Evolutionary conservation across 208 protist genomes (phyloP).

Genomic region (Naegleria fowleri): DNA sequence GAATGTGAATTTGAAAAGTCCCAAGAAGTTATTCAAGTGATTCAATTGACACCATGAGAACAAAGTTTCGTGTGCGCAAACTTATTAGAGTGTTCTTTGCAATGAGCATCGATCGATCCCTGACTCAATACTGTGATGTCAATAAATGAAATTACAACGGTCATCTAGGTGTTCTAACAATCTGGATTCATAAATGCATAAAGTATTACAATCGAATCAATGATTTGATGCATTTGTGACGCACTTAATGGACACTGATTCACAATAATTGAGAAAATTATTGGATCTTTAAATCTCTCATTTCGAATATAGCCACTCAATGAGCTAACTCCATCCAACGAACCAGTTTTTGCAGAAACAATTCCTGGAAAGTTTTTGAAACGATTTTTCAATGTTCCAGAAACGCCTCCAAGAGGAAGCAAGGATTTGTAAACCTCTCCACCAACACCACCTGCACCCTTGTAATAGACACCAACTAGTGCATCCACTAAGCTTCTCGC

Average conservation of each 20-base stretch:
- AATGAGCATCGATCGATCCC: no score
- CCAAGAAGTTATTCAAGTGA: no score
- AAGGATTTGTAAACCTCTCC: neutral
- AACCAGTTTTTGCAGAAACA: neutral
- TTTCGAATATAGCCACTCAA: neutral
- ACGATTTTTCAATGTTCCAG: neutral
- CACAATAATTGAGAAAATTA: neutral
- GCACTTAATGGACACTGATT: neutral
- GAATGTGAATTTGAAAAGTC: no score
- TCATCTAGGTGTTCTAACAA: no score
- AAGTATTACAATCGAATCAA: neutral
- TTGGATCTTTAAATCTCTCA: neutral
- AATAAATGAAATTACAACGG: no score
- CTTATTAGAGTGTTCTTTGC: no score
- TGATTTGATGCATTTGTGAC: neutral
- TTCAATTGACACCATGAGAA: no score
- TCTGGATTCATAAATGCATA: neutral
- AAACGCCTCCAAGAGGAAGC: neutral
- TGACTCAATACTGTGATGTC: no score
- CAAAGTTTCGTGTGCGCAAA: no score
- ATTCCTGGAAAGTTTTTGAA: neutral
- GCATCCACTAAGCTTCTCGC: neutral
- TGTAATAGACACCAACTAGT: neutral
- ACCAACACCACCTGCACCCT: neutral
- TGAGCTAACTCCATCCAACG: neutral